Evolutionary conservation across 192 early-diverging fungal species (phyloP).

Genomic region (Coemansia sp.): DNA sequence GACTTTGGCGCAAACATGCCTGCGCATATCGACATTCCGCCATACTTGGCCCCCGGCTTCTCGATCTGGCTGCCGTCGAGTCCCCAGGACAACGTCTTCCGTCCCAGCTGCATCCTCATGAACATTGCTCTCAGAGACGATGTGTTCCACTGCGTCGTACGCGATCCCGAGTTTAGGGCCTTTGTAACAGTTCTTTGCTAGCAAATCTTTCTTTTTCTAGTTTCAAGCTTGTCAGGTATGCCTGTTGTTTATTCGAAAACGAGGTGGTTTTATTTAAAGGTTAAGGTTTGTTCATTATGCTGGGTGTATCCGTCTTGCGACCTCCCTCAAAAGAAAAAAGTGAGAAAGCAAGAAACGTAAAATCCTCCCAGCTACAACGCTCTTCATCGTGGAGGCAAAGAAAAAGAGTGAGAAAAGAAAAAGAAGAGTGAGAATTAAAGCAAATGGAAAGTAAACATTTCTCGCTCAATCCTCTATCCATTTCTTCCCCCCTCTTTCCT

Average conservation of each 20-base stretch:
- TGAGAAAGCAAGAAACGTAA: too few relatives aligned
- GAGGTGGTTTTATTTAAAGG: not conserved
- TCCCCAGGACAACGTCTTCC: not conserved
- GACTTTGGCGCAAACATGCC: constrained; percentile 37
- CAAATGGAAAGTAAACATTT: not conserved
- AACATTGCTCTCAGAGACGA: constrained; percentile 30
- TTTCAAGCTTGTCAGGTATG: too few relatives aligned
- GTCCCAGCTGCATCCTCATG: not conserved
- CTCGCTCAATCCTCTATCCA: not conserved
- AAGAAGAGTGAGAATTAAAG: not conserved
- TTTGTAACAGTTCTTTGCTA: constrained; percentile 15
- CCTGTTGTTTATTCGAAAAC: too few relatives aligned
- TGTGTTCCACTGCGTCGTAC: constrained; percentile 15
- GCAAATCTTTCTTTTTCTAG: too few relatives aligned
- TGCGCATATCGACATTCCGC: constrained; percentile 33
- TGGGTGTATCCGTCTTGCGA: too few relatives aligned
- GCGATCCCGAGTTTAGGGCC: constrained; percentile 27
- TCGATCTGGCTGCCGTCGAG: constrained; percentile 39
- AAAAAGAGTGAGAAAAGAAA: not conserved
- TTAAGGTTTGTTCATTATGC: constrained; percentile 11
- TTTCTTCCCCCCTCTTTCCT: not conserved
- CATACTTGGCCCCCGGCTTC: constrained; percentile 37
- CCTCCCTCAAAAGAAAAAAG: not conserved
- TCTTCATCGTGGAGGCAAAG: not conserved
- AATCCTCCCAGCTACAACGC: constrained; percentile 14